Conservation (phyloP, 176 grass and related monocot genomes). For the Eleusine coracana region DNA sequence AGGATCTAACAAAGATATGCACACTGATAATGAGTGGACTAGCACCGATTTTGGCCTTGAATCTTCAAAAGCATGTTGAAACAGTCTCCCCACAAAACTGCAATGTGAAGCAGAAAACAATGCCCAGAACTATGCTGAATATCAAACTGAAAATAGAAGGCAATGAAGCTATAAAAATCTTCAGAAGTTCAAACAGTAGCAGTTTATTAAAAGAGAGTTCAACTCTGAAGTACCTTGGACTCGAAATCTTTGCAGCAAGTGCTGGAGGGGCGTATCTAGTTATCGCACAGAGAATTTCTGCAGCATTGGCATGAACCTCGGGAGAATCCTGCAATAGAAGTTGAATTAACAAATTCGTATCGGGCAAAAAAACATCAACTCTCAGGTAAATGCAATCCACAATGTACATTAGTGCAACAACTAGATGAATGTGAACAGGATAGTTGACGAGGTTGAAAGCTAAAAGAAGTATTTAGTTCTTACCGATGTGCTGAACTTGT, state of each 20-base stretch:
- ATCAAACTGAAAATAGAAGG: constrained; percentile 29
- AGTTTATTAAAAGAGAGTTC: constrained; percentile 29
- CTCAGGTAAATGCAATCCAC: background rate
- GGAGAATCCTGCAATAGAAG: constrained; percentile 68
- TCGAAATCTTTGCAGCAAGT: constrained; percentile 90
- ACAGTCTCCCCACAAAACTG: constrained; percentile 89
- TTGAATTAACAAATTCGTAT: background rate
- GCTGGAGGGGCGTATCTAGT: constrained; percentile 88
- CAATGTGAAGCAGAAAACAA: constrained; percentile 44
- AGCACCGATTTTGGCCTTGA: constrained; percentile 93
- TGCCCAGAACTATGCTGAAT: constrained; percentile 30
- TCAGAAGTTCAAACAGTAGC: constrained; percentile 14
- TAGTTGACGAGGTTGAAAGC: constrained; percentile 5
- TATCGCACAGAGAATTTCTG: constrained; percentile 92
- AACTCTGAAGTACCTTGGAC: constrained; percentile 60
- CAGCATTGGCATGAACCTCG: constrained; percentile 95
- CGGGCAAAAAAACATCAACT: constrained; percentile 1
- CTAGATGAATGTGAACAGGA: background rate
- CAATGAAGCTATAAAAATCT: background rate
- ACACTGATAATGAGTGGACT: constrained; percentile 86
- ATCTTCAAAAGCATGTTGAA: constrained; percentile 81
- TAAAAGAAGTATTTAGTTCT: constrained; percentile 51
- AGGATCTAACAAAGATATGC: constrained; percentile 96
- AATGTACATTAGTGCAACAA: constrained; percentile 10
- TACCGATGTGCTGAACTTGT: constrained; percentile 96